Evolutionary conservation across 2,329 filamentous ascomycete genomes (phyloP).

Genomic region (Boeremia exigua): DNA sequence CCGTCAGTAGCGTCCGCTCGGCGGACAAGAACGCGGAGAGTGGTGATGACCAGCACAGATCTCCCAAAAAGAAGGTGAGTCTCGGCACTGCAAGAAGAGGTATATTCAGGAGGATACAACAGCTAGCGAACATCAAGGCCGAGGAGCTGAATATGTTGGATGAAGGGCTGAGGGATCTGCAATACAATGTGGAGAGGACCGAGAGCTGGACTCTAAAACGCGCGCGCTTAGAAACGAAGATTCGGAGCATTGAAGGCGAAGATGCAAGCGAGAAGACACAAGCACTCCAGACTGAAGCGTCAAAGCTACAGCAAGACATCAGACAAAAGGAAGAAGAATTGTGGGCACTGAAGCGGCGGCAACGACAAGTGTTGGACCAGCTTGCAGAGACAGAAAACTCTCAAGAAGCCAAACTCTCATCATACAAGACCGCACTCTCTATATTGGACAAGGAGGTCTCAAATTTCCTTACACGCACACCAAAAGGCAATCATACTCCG

Average conservation of each 20-base stretch:
- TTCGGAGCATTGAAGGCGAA: conserved; percentile 61
- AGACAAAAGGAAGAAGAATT: conserved; percentile 69
- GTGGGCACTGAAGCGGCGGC: conserved; percentile 64
- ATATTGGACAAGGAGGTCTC: conserved; percentile 69
- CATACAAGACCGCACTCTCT: conserved; percentile 70
- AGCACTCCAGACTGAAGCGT: conserved; percentile 58
- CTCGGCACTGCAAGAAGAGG: conserved; percentile 69
- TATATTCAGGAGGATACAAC: conserved; percentile 67
- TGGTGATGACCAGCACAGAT: conserved; percentile 19
- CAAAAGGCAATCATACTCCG: conserved; percentile 43
- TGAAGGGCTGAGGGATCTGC: conserved; percentile 62
- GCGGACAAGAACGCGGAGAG: conserved; percentile 33
- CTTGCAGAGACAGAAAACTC: conserved; percentile 69
- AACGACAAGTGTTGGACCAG: conserved; percentile 64
- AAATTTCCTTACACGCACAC: conserved; percentile 64
- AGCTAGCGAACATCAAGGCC: conserved; percentile 69
- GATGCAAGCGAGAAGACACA: conserved; percentile 64
- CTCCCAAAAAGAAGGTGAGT: conserved; percentile 61
- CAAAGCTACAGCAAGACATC: conserved; percentile 67
- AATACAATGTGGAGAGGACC: conserved; percentile 64
- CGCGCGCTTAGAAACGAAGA: conserved; percentile 60
- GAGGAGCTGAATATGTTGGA: conserved; percentile 71
- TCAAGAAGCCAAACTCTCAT: conserved; percentile 73
- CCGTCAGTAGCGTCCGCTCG: conserved; percentile 49
- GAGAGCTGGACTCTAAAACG: conserved; percentile 65